A percentile compares a stretch with the other conserved stretches of the same genome.
Evolutionary conservation across 2,329 filamentous ascomycete genomes (phyloP).

Genomic region (Blumeria hordei): DNA sequence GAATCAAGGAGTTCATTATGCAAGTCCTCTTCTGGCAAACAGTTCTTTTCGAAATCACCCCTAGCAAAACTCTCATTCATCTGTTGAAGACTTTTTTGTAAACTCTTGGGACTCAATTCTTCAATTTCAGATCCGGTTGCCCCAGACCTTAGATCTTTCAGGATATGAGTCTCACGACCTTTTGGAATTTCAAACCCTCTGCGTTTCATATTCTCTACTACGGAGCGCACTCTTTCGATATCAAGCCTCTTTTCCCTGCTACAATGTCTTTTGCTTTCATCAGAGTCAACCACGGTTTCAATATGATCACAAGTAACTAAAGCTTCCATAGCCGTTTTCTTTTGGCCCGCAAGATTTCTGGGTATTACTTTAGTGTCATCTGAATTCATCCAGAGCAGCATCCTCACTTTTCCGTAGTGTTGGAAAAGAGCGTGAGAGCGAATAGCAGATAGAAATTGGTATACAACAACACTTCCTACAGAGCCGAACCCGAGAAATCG

Average conservation of each 20-base stretch:
- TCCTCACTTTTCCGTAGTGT: constrained; percentile 52
- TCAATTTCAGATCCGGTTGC: not conserved
- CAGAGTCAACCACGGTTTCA: constrained; percentile 26
- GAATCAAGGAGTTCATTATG: not conserved
- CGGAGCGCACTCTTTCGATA: constrained; percentile 18
- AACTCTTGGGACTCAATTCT: constrained; percentile 3
- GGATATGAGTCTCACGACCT: constrained; percentile 18
- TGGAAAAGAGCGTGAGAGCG: constrained; percentile 39
- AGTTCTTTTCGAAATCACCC: not conserved
- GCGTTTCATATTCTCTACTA: constrained; percentile 23
- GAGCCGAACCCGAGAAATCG: constrained; percentile 24
- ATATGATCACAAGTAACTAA: constrained; percentile 36
- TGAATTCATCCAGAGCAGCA: constrained; percentile 48
- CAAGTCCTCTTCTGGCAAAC: not conserved
- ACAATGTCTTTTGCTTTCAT: constrained; percentile 8
- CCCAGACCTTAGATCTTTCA: constrained; percentile 1
- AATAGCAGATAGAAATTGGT: constrained; percentile 36
- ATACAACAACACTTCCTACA: constrained; percentile 30
- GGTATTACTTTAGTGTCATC: constrained; percentile 36
- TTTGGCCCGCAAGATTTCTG: constrained; percentile 27
- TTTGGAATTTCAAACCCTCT: constrained; percentile 20
- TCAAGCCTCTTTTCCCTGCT: constrained; percentile 25
- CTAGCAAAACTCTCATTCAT: constrained; percentile 7
- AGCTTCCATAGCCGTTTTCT: constrained; percentile 30
- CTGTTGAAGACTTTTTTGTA: constrained; percentile 10